Base-by-base conservation (phyloP, 2,329 filamentous ascomycete species). In the Trichocomaceae sp. region DNA sequence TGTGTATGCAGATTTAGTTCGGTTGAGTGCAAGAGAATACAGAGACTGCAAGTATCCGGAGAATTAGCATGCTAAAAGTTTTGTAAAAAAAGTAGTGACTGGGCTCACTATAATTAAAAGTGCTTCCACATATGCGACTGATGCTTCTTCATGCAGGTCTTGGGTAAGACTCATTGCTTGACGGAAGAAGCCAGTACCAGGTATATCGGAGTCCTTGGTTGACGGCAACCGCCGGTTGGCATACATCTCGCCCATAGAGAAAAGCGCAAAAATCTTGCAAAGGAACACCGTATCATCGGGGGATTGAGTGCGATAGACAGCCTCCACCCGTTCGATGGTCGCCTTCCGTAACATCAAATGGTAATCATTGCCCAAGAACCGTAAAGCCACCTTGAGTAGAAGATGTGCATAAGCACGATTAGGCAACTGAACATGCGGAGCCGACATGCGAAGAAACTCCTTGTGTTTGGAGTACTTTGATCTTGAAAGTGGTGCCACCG, bases 231-330 rank as follows among this genome's bases (percentile, higher is more conserved):
- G 50, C 19, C 57, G 50, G 39, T 58, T 57, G 12, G 59, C 45
- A 54, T 60, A 59, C 52, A 60, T 49, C 55, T 60, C 58, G 23
- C 58, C 58, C 52, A 60, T 58, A 12, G 58, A 58, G 35, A 60
- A 56, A 13, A 59, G 48, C n/a, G 57, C 58, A 56, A 60, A 60
- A 15, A 60, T 51, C 22, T 55, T 57, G 44, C 58, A 60, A 12
- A 58, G 54, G 20, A 58, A 57, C 12, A 57, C 55, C 10, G 51
- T 31, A 48, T 60, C 58, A 12, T 56, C 55, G 15, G 48, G 52
- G 23, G 50, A 46, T 41, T 55, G 52, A 12, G 47, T 37, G 12
- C 49, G 50, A 41, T 60, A 60, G 1, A 59, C 20, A 10, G 31
- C 41, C 17, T 60, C 58, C 52, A 60, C 52, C n/a, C 52, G 42